Evolutionary conservation across 1,139 yeast genomes (phyloP).

Genomic region (Trichomonascaceae sp.): DNA sequence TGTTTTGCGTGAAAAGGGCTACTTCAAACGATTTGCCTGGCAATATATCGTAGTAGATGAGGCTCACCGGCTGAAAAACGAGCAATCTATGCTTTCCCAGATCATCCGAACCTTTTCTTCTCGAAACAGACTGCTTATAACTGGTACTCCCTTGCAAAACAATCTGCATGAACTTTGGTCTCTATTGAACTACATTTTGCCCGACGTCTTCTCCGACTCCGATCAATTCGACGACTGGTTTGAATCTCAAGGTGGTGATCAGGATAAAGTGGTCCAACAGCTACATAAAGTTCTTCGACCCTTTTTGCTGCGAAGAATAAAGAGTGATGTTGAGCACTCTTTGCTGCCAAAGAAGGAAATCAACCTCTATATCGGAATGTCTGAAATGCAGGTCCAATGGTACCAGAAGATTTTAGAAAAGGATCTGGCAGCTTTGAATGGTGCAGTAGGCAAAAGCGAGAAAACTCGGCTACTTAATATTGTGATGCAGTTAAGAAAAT

Average conservation of each 20-base stretch:
- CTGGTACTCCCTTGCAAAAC: conserved; percentile 95
- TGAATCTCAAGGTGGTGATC: conserved; percentile 44
- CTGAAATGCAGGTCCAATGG: conserved; percentile 91
- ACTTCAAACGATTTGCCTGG: conserved; percentile 81
- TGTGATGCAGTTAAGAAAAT: conserved; percentile 93
- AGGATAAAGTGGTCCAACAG: conserved; percentile 76
- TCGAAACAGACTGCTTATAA: conserved; percentile 73
- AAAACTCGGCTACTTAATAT: conserved; percentile 85
- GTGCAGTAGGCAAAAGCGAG: conserved; percentile 80
- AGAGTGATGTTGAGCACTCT: conserved; percentile 88
- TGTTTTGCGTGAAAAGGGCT: conserved; percentile 80
- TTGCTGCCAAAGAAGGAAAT: conserved; percentile 85
- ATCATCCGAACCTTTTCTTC: conserved; percentile 84
- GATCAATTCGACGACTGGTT: conserved; percentile 92
- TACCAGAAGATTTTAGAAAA: conserved; percentile 82
- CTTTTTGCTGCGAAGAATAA: conserved; percentile 80
- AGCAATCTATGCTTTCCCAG: conserved; percentile 83
- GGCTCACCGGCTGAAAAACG: conserved; percentile 95
- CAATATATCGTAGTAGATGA: conserved; percentile 92
- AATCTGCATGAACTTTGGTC: conserved; percentile 97
- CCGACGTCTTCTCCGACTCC: conserved; percentile 91
- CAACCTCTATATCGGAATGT: conserved; percentile 88
- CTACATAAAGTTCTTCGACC: conserved; percentile 82
- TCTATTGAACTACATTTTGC: conserved; percentile 75
- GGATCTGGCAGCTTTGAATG: conserved; percentile 95